Percentiles rank a stretch among this genome's conserved stretches.
Evolutionary conservation across 495 filamentous ascomycete species (phyloP).

Genomic region (Xylaria telfairii): DNA sequence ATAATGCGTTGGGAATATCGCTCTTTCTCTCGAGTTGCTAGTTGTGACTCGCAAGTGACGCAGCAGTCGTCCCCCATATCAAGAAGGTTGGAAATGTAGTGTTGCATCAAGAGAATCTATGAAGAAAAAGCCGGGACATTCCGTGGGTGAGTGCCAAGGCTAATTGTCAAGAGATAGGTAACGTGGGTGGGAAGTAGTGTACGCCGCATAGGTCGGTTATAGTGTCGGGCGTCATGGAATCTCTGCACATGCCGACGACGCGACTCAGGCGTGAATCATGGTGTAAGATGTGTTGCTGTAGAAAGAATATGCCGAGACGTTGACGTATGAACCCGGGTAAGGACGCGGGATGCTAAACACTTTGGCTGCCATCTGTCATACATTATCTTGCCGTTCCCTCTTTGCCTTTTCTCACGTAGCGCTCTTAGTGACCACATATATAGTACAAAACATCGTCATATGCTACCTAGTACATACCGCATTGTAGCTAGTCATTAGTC

Average conservation of each 20-base stretch:
- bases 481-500: not conserved
- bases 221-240: not conserved
- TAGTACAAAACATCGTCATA: constrained; percentile 1
- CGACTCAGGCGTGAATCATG: constrained; percentile 23
- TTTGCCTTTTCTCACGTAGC: not conserved
- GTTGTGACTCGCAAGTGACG: not conserved
- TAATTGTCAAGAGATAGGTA: not conserved
- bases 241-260: not conserved
- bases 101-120: not conserved
- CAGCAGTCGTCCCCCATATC: not conserved
- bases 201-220: constrained; percentile 1
- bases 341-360: not conserved
- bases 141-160: constrained; percentile 5
- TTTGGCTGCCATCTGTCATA: not conserved
- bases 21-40: not conserved
- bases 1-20: not conserved
- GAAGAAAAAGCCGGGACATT: constrained; percentile 13
- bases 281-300: constrained; percentile 19
- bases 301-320: constrained; percentile 18
- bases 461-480: not conserved
- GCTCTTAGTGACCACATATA: constrained; percentile 11
- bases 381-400: not conserved
- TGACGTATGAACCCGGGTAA: constrained; percentile 4
- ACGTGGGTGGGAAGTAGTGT: not conserved
- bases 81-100: not conserved